Evolutionary conservation across 306 rosid genomes (phyloP), one percentile per base, ranked within the genome.

Genomic region (Quercus cerris): DNA sequence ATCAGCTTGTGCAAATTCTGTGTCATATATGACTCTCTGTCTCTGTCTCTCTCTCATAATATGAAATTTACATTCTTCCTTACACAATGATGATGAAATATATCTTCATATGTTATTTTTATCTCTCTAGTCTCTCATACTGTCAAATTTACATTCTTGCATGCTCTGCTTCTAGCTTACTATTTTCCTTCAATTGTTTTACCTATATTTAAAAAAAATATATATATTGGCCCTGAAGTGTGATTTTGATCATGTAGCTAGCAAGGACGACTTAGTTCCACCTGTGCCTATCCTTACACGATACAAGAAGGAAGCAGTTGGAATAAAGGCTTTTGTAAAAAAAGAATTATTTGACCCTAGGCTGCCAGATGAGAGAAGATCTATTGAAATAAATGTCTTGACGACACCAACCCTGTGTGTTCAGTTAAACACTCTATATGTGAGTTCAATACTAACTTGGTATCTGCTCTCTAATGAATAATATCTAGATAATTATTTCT

Each of bases 301-400:
- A 13, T 91, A 91, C 96, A 89, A 44, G 75, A 95, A 87, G 86
- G 99, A 95, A 86, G 46, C 46, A 41, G 90, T 81, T 80, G 99
- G 96, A 86, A 88, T 95, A 89, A 95, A 95, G 87, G 98, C 99
- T 81, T 95, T 95, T 86, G 97, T 95, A 70, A 93, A 91, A 90
- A 95, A 95, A 88, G 99, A 95, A 86, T 85, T 91, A 11, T 93
- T 93, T 91, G 99, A 95, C 78, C 83, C 90, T 63, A 92, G 94
- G 77, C 87, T 90, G 52, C 92, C 96, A 75, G 96, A 91, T 68
- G 99, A 92, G 81, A 83, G 88, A 84, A 93, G 78, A 80, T 83
- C 97, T 57, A 88, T 73, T 31, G 96, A 95, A 83, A 93, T 91
- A 78, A 90, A 75, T 77, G 90, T 91, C 83, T 87, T 87, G 78